phyloP scores from a whole-genome alignment of 1,284 basidiomycete species.

The Irpex lacteus region DNA sequence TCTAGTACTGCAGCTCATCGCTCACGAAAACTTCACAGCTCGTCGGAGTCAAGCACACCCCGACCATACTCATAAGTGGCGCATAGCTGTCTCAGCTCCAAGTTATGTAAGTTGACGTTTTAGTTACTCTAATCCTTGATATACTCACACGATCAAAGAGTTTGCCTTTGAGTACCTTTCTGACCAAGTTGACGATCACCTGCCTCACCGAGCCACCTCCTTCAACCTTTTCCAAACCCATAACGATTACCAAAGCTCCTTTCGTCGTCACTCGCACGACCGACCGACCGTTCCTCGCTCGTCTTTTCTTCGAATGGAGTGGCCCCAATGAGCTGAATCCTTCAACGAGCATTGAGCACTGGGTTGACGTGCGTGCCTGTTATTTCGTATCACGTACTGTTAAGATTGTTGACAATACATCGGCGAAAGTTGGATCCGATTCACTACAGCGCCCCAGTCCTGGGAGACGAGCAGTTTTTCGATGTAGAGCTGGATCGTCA shows the following conservation, averaged over 20 bases:
- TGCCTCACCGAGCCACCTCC: conserved; percentile 41
- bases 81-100: conserved; percentile 63
- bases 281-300: conserved; percentile 61
- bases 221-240: conserved; percentile 31
- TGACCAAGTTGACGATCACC: conserved; percentile 48
- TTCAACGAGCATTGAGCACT: conserved; percentile 58
- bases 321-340: conserved; percentile 35
- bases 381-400: background rate
- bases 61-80: conserved; percentile 66
- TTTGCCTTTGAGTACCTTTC: conserved; percentile 50
- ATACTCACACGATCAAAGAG: conserved; percentile 34
- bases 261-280: conserved; percentile 58
- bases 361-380: conserved; percentile 60
- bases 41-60: conserved; percentile 33
- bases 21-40: conserved; percentile 31
- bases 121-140: conserved; percentile 4
- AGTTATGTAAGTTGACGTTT: conserved; percentile 55
- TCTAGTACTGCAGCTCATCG: background rate
- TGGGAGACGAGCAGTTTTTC: conserved; percentile 69
- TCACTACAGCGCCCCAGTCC: conserved; percentile 40
- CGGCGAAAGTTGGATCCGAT: conserved; percentile 55
- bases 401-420: background rate
- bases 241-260: conserved; percentile 44
- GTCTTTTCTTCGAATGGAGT: conserved; percentile 52
- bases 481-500: conserved; percentile 69